Conservation (phyloP, 257 asterid genomes). For the Gentiana dahurica region DNA sequence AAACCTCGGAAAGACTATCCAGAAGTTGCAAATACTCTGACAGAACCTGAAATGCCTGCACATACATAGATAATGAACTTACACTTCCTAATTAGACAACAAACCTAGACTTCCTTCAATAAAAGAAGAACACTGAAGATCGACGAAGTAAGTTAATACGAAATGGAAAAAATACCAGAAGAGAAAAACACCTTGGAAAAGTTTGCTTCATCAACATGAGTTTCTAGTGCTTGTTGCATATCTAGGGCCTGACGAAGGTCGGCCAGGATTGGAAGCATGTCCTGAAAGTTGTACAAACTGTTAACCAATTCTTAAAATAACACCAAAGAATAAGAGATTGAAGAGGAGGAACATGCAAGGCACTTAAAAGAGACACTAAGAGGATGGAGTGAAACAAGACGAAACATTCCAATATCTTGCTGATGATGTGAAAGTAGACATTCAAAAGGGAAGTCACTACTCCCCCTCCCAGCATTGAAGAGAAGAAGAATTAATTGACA, state of each 20-base stretch:
- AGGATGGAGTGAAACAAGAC: neutral
- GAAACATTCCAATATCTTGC: neutral
- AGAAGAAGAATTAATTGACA: too few relatives aligned
- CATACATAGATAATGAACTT: constrained; percentile 17
- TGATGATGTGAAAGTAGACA: neutral
- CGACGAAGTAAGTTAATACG: constrained; percentile 8
- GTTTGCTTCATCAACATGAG: constrained; percentile 72
- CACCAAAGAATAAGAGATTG: too few relatives aligned
- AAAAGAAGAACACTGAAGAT: neutral
- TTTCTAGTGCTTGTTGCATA: constrained; percentile 78
- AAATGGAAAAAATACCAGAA: constrained; percentile 19
- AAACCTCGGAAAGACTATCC: constrained; percentile 74
- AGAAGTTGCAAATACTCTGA: constrained; percentile 91
- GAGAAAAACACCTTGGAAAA: constrained; percentile 65
- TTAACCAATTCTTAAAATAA: neutral
- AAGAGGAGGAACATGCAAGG: too few relatives aligned
- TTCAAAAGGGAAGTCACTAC: constrained; percentile 1
- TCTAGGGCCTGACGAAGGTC: constrained; percentile 81
- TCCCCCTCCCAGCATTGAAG: too few relatives aligned
- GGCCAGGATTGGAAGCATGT: constrained; percentile 69
- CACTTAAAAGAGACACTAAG: neutral
- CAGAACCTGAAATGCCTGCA: constrained; percentile 90
- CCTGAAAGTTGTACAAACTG: constrained; percentile 42
- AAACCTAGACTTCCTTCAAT: constrained; percentile 14
- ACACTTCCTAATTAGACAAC: neutral